phyloP scores from a whole-genome alignment of 2,329 filamentous ascomycete species.

The Alternaria sp. region DNA sequence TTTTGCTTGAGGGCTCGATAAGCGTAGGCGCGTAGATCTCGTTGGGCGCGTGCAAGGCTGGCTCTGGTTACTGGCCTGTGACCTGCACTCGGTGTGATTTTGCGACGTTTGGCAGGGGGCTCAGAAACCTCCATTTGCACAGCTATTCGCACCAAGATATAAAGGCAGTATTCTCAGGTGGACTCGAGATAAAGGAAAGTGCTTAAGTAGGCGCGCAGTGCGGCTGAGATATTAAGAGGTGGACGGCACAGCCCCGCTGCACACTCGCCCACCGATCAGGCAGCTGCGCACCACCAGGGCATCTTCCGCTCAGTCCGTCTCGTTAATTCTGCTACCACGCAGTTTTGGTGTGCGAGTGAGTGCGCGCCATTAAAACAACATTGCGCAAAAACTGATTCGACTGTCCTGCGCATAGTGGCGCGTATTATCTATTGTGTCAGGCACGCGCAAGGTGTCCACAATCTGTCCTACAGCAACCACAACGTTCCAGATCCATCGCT shows the following conservation, averaged over 20 bases:
- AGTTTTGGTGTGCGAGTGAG: background rate
- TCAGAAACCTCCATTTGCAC: fast-evolving
- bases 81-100: fast-evolving
- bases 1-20: background rate
- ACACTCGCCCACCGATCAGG: background rate
- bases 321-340: background rate
- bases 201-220: background rate
- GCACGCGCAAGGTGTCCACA: background rate
- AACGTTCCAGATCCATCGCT: background rate
- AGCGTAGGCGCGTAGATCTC: background rate
- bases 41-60: background rate
- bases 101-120: background rate
- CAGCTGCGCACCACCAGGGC: background rate
- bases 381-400: background rate
- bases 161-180: too few relatives aligned
- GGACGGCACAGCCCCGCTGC: background rate
- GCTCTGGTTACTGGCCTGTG: background rate
- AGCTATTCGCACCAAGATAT: background rate
- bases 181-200: background rate
- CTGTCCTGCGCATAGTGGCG: background rate
- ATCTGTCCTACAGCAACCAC: background rate
- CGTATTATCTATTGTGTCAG: background rate
- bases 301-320: background rate
- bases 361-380: background rate
- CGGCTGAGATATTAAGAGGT: background rate